Evolutionary conservation across 176 grass and related monocot species (phyloP).

Genomic region (Bothriochloa decipiens): DNA sequence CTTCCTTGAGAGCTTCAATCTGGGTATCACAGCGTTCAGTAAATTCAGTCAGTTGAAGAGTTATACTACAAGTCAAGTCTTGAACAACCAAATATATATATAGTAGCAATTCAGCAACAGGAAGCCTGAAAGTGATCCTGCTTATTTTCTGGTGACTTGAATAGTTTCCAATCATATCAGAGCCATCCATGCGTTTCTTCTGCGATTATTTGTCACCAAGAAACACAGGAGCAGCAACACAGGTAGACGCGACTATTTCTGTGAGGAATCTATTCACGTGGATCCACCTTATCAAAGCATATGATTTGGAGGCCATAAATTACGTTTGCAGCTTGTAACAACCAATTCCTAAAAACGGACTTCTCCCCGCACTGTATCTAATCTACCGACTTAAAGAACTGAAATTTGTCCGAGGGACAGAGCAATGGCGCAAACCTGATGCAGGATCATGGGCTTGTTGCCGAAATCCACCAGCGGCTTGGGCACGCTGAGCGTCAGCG

Average conservation of each 20-base stretch:
- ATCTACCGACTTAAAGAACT: not conserved
- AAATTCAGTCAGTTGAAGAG: conserved; percentile 19
- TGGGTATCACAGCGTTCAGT: conserved; percentile 26
- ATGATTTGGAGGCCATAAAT: conserved; percentile 25
- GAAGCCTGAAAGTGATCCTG: not conserved
- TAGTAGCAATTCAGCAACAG: not conserved
- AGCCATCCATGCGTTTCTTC: not conserved
- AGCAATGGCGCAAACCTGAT: conserved; percentile 64
- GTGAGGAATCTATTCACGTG: conserved; percentile 46
- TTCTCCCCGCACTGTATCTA: not conserved
- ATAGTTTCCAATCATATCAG: not conserved
- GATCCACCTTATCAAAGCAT: conserved; percentile 33
- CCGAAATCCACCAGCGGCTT: conserved; percentile 97
- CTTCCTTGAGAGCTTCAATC: conserved; percentile 91
- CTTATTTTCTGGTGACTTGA: not conserved
- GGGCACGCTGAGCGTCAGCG: conserved; percentile 87
- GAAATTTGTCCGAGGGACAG: not conserved
- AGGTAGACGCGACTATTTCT: not conserved
- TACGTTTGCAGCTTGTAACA: conserved; percentile 12
- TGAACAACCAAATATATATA: not conserved
- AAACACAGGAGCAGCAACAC: conserved; percentile 1
- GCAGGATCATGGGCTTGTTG: conserved; percentile 95
- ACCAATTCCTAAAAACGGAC: not conserved
- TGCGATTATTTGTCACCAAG: conserved; percentile 18
- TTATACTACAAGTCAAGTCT: not conserved